Evolutionary conservation across 805 yeast genomes (phyloP), one percentile per base, ranked within the genome.

Genomic region (Candida insectorum): DNA sequence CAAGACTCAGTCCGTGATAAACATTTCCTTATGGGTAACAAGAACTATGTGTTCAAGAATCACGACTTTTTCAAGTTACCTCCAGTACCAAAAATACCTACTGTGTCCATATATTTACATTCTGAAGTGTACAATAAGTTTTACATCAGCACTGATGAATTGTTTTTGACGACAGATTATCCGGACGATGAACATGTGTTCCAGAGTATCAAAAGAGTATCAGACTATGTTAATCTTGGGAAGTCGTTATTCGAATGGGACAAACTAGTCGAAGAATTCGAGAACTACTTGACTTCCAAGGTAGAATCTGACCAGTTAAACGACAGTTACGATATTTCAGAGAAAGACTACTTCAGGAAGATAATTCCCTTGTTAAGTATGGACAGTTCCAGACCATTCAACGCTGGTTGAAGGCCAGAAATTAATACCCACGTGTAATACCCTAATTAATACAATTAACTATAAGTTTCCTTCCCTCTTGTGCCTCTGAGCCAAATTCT

Each of bases 161-260:
- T 44, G 12, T 36, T 48, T 16, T 39, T 43, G n/a, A 27, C 43
- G 20, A 45, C 40, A 15, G 33, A 41, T 7, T 38, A 41, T 8
- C 30, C 26, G n/a, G 28, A 15, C 22, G 28, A 27, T 15, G 28
- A 24, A 17, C 22, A 12, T 11, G 12, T 22, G 8, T 36, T 24
- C 27, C n/a, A 28, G 14, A 14, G 16, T 11, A 10, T 21, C 10
- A 27, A 31, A n/a, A 24, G 15, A 10, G 16, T 18, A 9, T 40
- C 32, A 15, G 56, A 57, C 27, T 45, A 49, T 42, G 40, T 52
- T 9, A 55, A 52, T 26, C 45, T 72, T 21, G 81, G 79, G 8
- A 66, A 68, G 34, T 60, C 75, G 6, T 45, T 77, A 32, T 72
- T 69, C 44, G 84, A 77, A 44, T 73, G 79, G 71, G 68, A 70